Evolutionary conservation across 2,329 filamentous ascomycete species (phyloP).

Genomic region (Harringtonia lauricola): DNA sequence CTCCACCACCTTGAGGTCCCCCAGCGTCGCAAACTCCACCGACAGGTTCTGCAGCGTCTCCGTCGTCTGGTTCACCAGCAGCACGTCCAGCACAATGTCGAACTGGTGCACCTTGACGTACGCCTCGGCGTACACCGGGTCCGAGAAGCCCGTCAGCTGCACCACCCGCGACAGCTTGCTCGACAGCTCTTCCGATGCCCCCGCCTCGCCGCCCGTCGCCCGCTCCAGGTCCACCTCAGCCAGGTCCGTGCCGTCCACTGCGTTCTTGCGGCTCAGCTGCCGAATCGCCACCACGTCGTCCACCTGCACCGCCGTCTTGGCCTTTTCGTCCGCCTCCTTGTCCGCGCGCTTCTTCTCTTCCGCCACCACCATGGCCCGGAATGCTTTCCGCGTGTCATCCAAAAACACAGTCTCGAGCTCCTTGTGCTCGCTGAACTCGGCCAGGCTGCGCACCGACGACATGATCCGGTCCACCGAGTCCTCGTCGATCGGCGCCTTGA

Average conservation of each 20-base stretch:
- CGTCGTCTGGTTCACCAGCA: slow-evolving; percentile 93
- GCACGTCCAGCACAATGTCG: slow-evolving; percentile 91
- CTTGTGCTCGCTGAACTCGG: slow-evolving; percentile 81
- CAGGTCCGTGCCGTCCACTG: slow-evolving; percentile 69
- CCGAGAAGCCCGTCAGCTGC: slow-evolving; percentile 94
- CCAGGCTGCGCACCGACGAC: slow-evolving; percentile 87
- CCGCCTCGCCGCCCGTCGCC: slow-evolving; percentile 82
- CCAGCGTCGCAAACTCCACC: slow-evolving; percentile 95
- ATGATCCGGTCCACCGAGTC: slow-evolving; percentile 98
- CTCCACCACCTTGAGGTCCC: slow-evolving; percentile 96
- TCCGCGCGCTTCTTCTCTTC: slow-evolving; percentile 97
- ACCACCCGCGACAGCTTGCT: slow-evolving; percentile 95
- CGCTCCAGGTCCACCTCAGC: slow-evolving; percentile 85
- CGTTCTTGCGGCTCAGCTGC: slow-evolving; percentile 86
- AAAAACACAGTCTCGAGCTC: slow-evolving; percentile 88
- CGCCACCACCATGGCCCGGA: slow-evolving; percentile 91
- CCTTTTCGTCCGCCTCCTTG: slow-evolving; percentile 84
- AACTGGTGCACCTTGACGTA: slow-evolving; percentile 99
- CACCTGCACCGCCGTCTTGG: slow-evolving; percentile 87
- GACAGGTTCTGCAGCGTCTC: slow-evolving; percentile 95
- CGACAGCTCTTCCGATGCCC: slow-evolving; percentile 67
- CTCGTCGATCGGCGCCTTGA: slow-evolving; percentile 93
- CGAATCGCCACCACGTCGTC: slow-evolving; percentile 91
- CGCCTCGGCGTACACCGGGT: slow-evolving; percentile 96
- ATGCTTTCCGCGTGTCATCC: slow-evolving; percentile 89